A percentile compares a stretch with the other conserved stretches of the same genome.
Conservation (phyloP, 192 early-diverging fungal genomes). For the Backusella tuberculispora region DNA sequence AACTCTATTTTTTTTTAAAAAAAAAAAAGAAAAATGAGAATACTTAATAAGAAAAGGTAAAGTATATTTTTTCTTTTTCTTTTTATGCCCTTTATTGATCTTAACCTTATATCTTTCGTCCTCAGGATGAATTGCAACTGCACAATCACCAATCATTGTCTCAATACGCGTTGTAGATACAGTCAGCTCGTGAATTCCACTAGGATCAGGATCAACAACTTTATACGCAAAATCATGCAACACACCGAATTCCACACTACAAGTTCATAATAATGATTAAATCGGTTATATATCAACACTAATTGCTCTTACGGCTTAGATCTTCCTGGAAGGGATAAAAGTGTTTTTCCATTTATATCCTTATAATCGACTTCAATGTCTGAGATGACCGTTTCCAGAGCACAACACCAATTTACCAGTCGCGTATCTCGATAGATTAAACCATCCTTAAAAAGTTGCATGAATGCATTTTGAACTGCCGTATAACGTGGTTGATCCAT, state of each 20-base stretch:
- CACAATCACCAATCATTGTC: conserved; percentile 98
- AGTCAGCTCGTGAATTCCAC: conserved; percentile 65
- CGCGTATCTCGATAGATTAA: conserved; percentile 90
- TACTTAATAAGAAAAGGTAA: neutral
- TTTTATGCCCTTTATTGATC: neutral
- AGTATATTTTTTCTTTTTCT: neutral
- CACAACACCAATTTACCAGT: conserved; percentile 96
- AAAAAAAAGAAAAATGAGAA: neutral
- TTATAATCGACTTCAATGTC: conserved; percentile 95
- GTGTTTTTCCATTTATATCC: conserved; percentile 71
- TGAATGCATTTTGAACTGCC: conserved; percentile 91
- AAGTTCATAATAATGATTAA: neutral
- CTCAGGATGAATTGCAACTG: conserved; percentile 88
- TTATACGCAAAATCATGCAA: conserved; percentile 89
- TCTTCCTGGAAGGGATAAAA: conserved; percentile 78
- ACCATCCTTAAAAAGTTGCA: conserved; percentile 84
- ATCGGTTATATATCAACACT: neutral
- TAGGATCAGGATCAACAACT: conserved; percentile 64
- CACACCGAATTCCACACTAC: conserved; percentile 94
- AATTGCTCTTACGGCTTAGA: conserved; percentile 56
- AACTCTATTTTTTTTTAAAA: conserved; percentile 25
- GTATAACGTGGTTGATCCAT: conserved; percentile 78
- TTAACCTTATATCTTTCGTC: conserved; percentile 83
- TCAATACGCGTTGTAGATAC: conserved; percentile 98
- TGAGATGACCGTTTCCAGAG: conserved; percentile 92